A percentile compares a stretch with the other conserved stretches of the same genome.
Conservation (phyloP, 2,329 filamentous ascomycete genomes). For the Colletotrichum neosansevieriae region DNA sequence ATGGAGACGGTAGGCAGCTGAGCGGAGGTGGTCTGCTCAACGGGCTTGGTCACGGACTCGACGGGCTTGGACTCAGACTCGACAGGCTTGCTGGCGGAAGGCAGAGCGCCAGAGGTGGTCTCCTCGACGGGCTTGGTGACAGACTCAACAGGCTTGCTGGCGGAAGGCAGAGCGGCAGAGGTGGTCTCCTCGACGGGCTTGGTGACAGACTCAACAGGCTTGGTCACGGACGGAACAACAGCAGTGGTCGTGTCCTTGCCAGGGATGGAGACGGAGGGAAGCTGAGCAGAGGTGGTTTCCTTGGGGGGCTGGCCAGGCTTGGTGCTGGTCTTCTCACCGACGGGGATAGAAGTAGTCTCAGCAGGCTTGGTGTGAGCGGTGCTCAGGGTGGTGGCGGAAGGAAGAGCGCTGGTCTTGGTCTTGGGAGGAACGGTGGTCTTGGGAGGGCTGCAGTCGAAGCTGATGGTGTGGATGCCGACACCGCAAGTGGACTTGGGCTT, state of each 20-base stretch:
- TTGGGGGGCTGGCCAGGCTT: slow-evolving; percentile 17
- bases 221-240: slow-evolving; percentile 31
- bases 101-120: slow-evolving; percentile 32
- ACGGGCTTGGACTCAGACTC: slow-evolving; percentile 31
- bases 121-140: slow-evolving; percentile 35
- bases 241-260: slow-evolving; percentile 36
- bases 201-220: slow-evolving; percentile 17
- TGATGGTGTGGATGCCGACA: slow-evolving; percentile 79
- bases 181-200: slow-evolving; percentile 32
- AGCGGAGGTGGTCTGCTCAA: slow-evolving; percentile 40
- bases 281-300: slow-evolving; percentile 23
- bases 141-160: slow-evolving; percentile 13
- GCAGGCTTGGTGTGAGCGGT: slow-evolving; percentile 40
- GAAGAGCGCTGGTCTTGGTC: slow-evolving; percentile 31
- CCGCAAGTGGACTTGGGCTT: slow-evolving; percentile 71
- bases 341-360: slow-evolving; percentile 39
- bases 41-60: slow-evolving; percentile 38
- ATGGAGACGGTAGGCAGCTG: slow-evolving; percentile 22
- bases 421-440: slow-evolving; percentile 35
- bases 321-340: slow-evolving; percentile 42
- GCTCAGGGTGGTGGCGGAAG: slow-evolving; percentile 37
- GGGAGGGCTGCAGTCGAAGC: slow-evolving; percentile 74
- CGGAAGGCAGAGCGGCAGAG: no score
- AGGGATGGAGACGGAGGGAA: slow-evolving; percentile 30
- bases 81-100: slow-evolving; percentile 33